Base-by-base conservation (phyloP, 164 flowering plant species). In the grape (Vitis vinifera) region DNA sequence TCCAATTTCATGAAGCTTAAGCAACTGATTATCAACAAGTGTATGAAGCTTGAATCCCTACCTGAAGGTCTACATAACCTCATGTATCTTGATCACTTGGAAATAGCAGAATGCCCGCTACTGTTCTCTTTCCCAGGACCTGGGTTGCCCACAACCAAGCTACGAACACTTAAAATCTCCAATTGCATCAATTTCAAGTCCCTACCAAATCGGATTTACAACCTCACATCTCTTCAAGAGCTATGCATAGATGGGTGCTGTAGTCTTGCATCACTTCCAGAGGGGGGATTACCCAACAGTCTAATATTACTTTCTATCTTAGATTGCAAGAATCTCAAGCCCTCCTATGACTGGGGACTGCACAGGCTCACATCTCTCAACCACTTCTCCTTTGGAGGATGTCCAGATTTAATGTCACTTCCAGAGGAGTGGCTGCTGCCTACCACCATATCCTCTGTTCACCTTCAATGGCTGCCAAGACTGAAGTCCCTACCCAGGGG, bases 361-460 rank as follows among this genome's bases (percentile, higher is more conserved):
- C 74, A 69, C 15, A 68, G 68, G 17, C 71, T 73, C 37, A 55
- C 59, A 7, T 44, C 53, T 19, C 71, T 73, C 10, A 13, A 17
- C 11, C 12, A 57, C 15, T 56, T 9, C 10, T 19, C 65, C 48
- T 17, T 71, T 59, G 63, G 67, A 27, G 76, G 76, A 37, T 70
- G 57, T 64, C 27, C 23, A 23, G 52, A 13, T 50, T 15, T 29
- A 23, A 47, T 48, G 12, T 52, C 70, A 12, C 62, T 71, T 56
- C 71, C 75, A 10, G 68, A 76, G 10, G 53, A 63, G 23, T 63
- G 75, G 75, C 31, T 71, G 64, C 60, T 76, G 50, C 79, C 79
- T 23, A 48, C 49, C 10, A 71, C 59, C 49, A 49, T 76, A 37
- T 23, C 63, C 31, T 51, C 65, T 50, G 72, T 76, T 58, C 53